Base-by-base conservation (phyloP, 108 stramenopile species). In the Skeletonema grethae region DNA sequence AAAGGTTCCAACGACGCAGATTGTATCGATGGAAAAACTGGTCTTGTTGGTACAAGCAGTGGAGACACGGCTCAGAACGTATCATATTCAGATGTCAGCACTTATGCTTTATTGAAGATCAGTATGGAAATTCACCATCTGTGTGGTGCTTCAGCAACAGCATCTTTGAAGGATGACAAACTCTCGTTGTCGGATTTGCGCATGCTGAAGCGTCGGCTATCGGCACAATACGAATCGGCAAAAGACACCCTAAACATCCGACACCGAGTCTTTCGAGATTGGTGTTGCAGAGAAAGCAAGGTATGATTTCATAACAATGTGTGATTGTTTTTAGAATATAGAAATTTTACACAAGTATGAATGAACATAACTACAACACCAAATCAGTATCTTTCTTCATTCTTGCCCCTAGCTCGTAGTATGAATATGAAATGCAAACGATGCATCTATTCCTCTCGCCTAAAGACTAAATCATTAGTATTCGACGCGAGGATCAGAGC, bases 261-360 rank as follows among this genome's bases (percentile, higher is more conserved):
- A 24, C 90, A 90, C 65, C 67, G 79, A 63, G 79, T 93, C 9
- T 89, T 93, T 77, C 79, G 83, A 18, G 73, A 82, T 58, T 93
- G 92, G 92, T 77, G 65, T 63, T 81, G 87, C 45, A 75, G 92
- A 80, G 58, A 71, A 48, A 41, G 56, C 20, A 35, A 7, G 12
- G 30, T 29, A 31, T 20, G 29, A 56, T 31, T 28, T n/a, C 53
- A 73, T 53, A 0, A 8, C 50, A 53, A n/a, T 53, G 7, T 24
- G 16, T 24, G 50, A 53, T 22, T 53, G 18, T 31, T 67, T 53
- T 72, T 65, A 66, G 61, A 46, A 24, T 61, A 50, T 28, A 28
- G 25, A 28, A 62, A 43, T 34, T 43, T 35, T 8, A n/a, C 32
- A 57, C 72, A 65, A 63, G 63, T 73, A 73, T 73, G 72, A 73